Base-by-base conservation (phyloP, 1,284 basidiomycete species). In the Ganoderma resinaceum region DNA sequence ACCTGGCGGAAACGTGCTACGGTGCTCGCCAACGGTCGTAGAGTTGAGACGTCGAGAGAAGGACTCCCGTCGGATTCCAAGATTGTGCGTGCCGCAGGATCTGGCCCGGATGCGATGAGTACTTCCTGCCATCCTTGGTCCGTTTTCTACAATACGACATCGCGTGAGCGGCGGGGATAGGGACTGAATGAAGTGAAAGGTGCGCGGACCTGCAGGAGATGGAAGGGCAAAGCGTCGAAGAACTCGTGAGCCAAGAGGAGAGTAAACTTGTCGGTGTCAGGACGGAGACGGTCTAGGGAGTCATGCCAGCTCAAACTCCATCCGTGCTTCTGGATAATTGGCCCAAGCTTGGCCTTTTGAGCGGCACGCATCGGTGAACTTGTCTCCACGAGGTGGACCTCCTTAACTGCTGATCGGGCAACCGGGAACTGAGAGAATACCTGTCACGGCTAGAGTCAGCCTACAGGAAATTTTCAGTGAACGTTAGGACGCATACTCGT, bases 171-270 rank as follows among this genome's bases (percentile, higher is more conserved):
- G 33, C 49, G 55, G 55, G n/a, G 23, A 33, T 9, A 40, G 55
- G 31, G 29, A 29, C 3, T 38, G 18, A 77, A 82, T 16, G 73
- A 8, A 46, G 5, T 7, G 23, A 26, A 29, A 9, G 63, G 20
- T 38, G 33, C 52, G 12, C 42, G 55, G 11, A 95, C 95, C 84
- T 98, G 91, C 59, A 99, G 85, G 38, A 97, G 83, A 79, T 98
- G 95, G 61, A 98, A 91, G 0, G 97, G 97, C 61, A 99, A 84
- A 0, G 97, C 97, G 77, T 99, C 98, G 72, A 99, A 99, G 81
- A 99, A 98, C 78, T 99, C 98, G 79, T 99, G 97, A 0, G 97
- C 98, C 8, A 98, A 82, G 26, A 98, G 80, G 83, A 98, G 91
- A 0, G 96, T 98, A 79, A 92, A 99, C 52, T 81, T 83, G 20